Evolutionary conservation across 176 grass and related monocot species (phyloP), one percentile per base, ranked within the genome.

Genomic region (Musa acuminata): DNA sequence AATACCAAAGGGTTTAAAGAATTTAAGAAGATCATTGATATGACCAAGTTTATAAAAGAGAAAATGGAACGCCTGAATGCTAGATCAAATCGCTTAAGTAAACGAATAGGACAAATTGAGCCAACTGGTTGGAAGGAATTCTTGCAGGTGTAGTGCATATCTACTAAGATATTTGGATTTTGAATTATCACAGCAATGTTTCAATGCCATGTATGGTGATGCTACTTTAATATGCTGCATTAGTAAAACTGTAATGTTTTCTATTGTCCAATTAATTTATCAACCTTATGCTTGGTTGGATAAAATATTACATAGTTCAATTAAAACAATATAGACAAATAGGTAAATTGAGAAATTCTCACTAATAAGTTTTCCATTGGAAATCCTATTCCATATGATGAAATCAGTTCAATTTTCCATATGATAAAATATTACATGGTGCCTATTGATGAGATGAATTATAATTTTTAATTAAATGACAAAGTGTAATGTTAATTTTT

Each of bases 61-160:
- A 93, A 93, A 73, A 93, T 98, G 69, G 84, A 88, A 76, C 85
- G 88, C 53, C 85, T 93, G 75, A 78, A 93, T 55, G 82, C 94
- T 84, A 91, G 94, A 84, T 85, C 86, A 3, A 74, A 75, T 67
- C 84, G 90, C 57, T 83, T 98, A 72, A 83, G 77, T 75, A 74
- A 80, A 59, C 86, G 94, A 69, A 85, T 98, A 82, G 77, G 69
- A 69, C 94, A 98, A 89, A 98, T 98, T 83, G 94, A 98, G 82
- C 94, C 94, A 59, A 93, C 94, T 2, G 94, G 94, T 76, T 98
- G 94, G 94, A 98, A 91, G 77, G 94, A 98, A 85, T 98, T 98
- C 86, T 82, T 98, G 59, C 90, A 98, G 90, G 94, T 98, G 67
- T 71, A 72, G 1, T 26, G 26, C 35, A 43, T 43, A 43, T 43